A percentile compares a stretch with the other conserved stretches of the same genome.
Conservation (phyloP, 306 rosid species). For the Glycine tomentella region DNA sequence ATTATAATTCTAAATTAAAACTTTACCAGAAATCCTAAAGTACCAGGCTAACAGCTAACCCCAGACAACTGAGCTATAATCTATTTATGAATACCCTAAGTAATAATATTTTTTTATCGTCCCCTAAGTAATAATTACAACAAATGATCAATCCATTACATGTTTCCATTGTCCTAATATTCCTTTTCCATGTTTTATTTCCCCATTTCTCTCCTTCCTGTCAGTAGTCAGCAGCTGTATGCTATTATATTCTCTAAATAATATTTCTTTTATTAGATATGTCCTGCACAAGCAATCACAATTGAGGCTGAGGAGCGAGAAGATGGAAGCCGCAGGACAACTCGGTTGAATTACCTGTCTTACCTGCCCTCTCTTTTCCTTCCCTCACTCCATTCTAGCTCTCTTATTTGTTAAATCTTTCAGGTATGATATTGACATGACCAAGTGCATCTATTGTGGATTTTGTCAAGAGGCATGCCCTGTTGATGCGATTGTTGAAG, state of each 20-base stretch:
- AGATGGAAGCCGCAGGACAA: slow-evolving; percentile 99
- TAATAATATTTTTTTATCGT: not conserved
- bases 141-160: not conserved
- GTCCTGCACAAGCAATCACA: slow-evolving; percentile 99
- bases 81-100: not conserved
- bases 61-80: slow-evolving; percentile 6
- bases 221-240: slow-evolving; percentile 12
- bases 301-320: slow-evolving; percentile 99
- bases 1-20: slow-evolving; percentile 26
- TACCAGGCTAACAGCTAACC: not conserved
- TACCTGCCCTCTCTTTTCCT: not conserved
- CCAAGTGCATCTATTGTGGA: slow-evolving; percentile 99
- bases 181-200: not conserved
- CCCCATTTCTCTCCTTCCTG: slow-evolving; percentile 7
- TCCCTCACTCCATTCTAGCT: not conserved
- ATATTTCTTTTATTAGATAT: slow-evolving; percentile 61
- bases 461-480: slow-evolving; percentile 99
- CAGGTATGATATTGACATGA: slow-evolving; percentile 99
- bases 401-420: slow-evolving; percentile 46
- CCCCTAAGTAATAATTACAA: slow-evolving; percentile 8
- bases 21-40: slow-evolving; percentile 19
- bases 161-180: slow-evolving; percentile 1
- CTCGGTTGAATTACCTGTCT: slow-evolving; percentile 68
- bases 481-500: slow-evolving; percentile 99
- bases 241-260: slow-evolving; percentile 29